Conservation (phyloP, 2,329 filamentous ascomycete species). For the Fusarium pseudoanthophilum region DNA sequence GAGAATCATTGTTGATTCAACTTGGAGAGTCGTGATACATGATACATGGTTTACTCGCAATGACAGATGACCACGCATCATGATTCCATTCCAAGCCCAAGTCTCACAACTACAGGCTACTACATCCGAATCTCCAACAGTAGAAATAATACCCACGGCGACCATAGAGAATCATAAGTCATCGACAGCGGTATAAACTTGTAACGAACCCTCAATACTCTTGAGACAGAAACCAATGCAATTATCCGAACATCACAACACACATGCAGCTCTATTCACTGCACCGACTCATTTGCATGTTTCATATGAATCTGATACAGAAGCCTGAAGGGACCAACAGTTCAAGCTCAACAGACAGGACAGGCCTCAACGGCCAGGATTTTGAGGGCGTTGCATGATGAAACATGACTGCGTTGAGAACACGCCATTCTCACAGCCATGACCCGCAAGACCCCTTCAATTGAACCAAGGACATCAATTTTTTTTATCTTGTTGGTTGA, state of each 20-base stretch:
- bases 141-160: not conserved
- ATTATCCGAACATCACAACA: constrained; percentile 18
- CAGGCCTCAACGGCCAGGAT: constrained; percentile 28
- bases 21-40: not conserved
- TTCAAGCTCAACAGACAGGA: constrained; percentile 9
- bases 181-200: not conserved
- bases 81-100: not conserved
- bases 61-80: not conserved
- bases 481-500: not conserved
- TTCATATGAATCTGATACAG: constrained; percentile 12
- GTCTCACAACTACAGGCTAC: not conserved
- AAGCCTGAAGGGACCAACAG: not conserved
- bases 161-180: not conserved
- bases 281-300: constrained; percentile 11
- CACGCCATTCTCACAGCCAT: constrained; percentile 25
- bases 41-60: not conserved
- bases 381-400: constrained; percentile 29
- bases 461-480: not conserved
- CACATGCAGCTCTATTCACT: not conserved
- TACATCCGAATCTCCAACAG: not conserved
- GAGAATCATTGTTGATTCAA: not conserved
- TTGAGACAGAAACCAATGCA: constrained; percentile 2
- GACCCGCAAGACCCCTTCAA: constrained; percentile 12
- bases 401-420: constrained; percentile 31
- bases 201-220: constrained; percentile 6